Base-by-base conservation (phyloP, 2,329 filamentous ascomycete genomes). In the Aspergillus felis region DNA sequence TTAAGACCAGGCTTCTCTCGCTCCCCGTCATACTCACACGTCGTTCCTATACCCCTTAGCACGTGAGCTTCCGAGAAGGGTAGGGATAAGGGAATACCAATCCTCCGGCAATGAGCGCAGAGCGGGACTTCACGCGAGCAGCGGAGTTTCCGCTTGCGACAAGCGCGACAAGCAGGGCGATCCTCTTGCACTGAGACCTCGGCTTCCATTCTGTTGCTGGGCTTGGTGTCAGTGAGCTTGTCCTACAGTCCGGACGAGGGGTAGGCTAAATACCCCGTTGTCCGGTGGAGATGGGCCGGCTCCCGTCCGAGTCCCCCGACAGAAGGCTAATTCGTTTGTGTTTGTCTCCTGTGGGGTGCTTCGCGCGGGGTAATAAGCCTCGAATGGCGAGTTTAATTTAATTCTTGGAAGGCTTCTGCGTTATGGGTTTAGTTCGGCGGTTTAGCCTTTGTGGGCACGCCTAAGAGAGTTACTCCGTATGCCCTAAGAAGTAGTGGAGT, bases 1-100 rank as follows among this genome's bases (percentile, higher is more conserved):
- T 75, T 76, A 42, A 77, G 63, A 5, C 74, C 74, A 1, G 75
- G 75, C 49, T 74, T 76, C 4, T 63, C 64, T 28, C 66, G 65
- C 53, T 69, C 72, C 1, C 58, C 56, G 24, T 71, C 65, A 54
- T 75, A 76, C 4, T 67, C 54, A 54, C 73, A 76, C 9, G 54
- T 35, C 12, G 59, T 27, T 1, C 56, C 57, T 50, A 56, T 28
- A 6, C 27, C 17, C 8, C 51, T 25, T 42, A 25, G 9, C 20
- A 38, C 3, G 28, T 53, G n/a, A 27, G 5, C 25, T 25, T 25
- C 4, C 3, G 12, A 22, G 2, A 3, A 42, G 22, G 4, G 4
- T 14, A 32, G 0, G 29, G 10, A 46, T 7, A 12, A 14, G 6
- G 22, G 24, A 2, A 14, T 42, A 55, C 53, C 53, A 20, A 55